Conservation (phyloP, 1,139 yeast species). For the Hyphopichia pseudoburtonii region DNA sequence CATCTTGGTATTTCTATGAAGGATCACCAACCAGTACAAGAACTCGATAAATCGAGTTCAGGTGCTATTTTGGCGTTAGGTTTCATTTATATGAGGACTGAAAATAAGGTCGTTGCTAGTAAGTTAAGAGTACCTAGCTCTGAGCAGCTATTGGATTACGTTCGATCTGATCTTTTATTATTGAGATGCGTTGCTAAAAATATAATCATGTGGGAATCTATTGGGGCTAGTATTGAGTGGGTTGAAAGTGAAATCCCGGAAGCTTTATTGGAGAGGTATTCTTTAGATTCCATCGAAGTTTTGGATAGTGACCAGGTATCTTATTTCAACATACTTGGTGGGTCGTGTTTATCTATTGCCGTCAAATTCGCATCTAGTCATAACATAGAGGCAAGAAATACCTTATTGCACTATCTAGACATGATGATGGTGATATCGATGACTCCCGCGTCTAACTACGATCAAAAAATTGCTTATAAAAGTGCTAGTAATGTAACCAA, state of each 20-base stretch:
- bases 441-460: constrained; percentile 51
- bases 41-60: constrained; percentile 71
- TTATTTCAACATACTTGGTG: constrained; percentile 69
- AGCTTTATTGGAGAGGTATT: constrained; percentile 32
- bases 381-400: constrained; percentile 52
- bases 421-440: constrained; percentile 54
- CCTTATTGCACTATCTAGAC: constrained; percentile 65
- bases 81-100: constrained; percentile 71
- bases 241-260: constrained; percentile 55
- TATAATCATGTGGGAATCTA: constrained; percentile 75
- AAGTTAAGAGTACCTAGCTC: constrained; percentile 66
- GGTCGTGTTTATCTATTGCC: constrained; percentile 74
- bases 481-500: constrained; percentile 61
- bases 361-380: constrained; percentile 75
- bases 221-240: constrained; percentile 60
- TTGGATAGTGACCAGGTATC: constrained; percentile 66
- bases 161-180: constrained; percentile 77
- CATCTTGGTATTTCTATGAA: constrained; percentile 60
- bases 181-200: constrained; percentile 67
- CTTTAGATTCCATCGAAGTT: constrained; percentile 17
- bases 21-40: constrained; percentile 67
- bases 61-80: constrained; percentile 81
- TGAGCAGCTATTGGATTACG: constrained; percentile 62
- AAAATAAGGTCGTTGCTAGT: constrained; percentile 57
- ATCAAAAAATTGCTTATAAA: constrained; percentile 57